These are phyloP conservation scores for Rhodotorula diobovata DNA, from an alignment of 768 basidiomycete genomes.

Conservation along the genomic window DNA sequence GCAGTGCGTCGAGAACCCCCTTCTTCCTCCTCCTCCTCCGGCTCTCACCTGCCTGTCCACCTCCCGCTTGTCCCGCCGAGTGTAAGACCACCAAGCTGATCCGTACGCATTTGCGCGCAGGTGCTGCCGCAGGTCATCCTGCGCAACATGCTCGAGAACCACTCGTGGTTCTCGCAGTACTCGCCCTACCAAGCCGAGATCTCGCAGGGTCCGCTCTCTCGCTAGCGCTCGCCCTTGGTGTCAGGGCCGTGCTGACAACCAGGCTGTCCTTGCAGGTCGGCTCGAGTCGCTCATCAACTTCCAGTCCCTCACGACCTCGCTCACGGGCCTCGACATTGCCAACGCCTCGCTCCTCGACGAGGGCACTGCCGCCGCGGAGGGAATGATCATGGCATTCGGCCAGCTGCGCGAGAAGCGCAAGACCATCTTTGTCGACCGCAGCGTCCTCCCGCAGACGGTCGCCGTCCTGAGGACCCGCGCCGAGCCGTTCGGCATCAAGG, in stretches of 20 bases:
- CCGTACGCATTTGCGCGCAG: neutral
- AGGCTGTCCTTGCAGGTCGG: conserved; percentile 62
- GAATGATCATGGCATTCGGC: conserved; percentile 84
- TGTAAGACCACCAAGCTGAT: too few relatives aligned
- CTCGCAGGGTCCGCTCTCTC: conserved; percentile 67
- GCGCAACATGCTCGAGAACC: conserved; percentile 63
- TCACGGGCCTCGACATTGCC: conserved; percentile 91
- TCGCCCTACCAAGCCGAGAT: conserved; percentile 65
- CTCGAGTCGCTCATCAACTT: conserved; percentile 94
- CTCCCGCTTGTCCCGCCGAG: too few relatives aligned
- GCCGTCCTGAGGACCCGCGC: conserved; percentile 85
- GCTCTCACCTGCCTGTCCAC: too few relatives aligned
- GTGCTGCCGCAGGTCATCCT: conserved; percentile 41
- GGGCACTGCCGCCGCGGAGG: conserved; percentile 44
- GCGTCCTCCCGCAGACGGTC: conserved; percentile 81
- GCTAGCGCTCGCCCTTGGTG: neutral
- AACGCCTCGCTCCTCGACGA: conserved; percentile 95
- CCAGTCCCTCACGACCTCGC: conserved; percentile 90
- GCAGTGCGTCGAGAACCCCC: conserved; percentile 50
- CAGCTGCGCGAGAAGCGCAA: conserved; percentile 64
- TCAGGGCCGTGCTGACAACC: neutral
- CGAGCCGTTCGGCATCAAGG: conserved; percentile 83
- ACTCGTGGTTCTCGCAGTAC: conserved; percentile 81
- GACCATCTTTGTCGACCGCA: conserved; percentile 77
- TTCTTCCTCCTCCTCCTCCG: too few relatives aligned